phyloP scores from a whole-genome alignment of 2,329 filamentous ascomycete species.

The Colletotrichum liriopes region DNA sequence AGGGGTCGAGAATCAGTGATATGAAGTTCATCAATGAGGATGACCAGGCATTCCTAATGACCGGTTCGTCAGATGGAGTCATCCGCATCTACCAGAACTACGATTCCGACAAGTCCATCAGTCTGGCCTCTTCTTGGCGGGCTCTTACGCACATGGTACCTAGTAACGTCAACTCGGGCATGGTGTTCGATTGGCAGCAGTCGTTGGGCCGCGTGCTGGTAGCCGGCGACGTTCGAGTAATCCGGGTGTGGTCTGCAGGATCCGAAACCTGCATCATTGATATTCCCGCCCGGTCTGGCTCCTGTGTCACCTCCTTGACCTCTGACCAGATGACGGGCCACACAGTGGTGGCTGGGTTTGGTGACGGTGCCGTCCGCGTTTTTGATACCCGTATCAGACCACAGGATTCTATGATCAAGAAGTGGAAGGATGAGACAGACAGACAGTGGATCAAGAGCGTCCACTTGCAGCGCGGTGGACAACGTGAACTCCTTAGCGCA shows the following conservation, averaged over 20 bases:
- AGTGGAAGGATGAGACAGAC: constrained; percentile 91
- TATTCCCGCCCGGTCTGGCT: constrained; percentile 93
- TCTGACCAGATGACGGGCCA: constrained; percentile 98
- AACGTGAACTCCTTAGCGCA: constrained; percentile 91
- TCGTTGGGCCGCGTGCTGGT: constrained; percentile 96
- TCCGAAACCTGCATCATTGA: constrained; percentile 94
- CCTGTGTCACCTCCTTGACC: constrained; percentile 95
- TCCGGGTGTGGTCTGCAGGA: constrained; percentile 95
- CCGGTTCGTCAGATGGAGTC: constrained; percentile 94
- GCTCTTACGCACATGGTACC: constrained; percentile 94
- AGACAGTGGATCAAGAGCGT: constrained; percentile 96
- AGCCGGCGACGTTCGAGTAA: constrained; percentile 94
- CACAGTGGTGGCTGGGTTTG: constrained; percentile 95
- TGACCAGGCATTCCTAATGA: constrained; percentile 94
- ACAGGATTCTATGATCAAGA: constrained; percentile 92
- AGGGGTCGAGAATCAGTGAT: constrained; percentile 92
- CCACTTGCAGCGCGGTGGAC: constrained; percentile 95
- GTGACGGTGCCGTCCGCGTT: constrained; percentile 93
- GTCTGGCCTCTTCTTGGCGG: constrained; percentile 92
- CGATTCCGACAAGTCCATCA: constrained; percentile 81
- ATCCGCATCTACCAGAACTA: constrained; percentile 95
- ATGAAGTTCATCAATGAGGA: constrained; percentile 99
- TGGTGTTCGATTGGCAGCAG: constrained; percentile 99
- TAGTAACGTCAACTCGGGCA: constrained; percentile 92
- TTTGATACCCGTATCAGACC: constrained; percentile 91